Conservation (phyloP, 2,329 filamentous ascomycete genomes). For the Fusarium sp. region DNA sequence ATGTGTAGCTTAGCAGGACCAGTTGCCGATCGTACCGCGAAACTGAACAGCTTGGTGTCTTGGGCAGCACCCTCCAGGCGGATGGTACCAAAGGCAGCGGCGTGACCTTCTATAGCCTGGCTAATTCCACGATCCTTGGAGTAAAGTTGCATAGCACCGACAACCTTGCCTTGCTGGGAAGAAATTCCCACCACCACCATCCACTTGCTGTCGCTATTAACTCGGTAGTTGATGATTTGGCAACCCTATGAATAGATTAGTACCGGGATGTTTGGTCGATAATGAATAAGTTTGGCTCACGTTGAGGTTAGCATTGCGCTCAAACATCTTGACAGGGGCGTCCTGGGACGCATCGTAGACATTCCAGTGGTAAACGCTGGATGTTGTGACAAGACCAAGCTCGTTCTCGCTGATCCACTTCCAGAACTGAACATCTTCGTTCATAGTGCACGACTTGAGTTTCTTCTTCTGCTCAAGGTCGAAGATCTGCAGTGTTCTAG, state of each 20-base stretch:
- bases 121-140: slow-evolving; percentile 96
- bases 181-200: slow-evolving; percentile 98
- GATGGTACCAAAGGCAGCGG: slow-evolving; percentile 91
- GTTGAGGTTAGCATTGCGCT: slow-evolving; percentile 89
- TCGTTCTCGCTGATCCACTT: slow-evolving; percentile 96
- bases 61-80: slow-evolving; percentile 88
- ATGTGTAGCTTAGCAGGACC: slow-evolving; percentile 94
- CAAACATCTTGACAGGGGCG: slow-evolving; percentile 89
- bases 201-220: slow-evolving; percentile 96
- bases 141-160: slow-evolving; percentile 97
- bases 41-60: slow-evolving; percentile 96
- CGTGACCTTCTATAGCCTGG: slow-evolving; percentile 97
- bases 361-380: slow-evolving; percentile 96
- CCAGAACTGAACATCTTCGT: slow-evolving; percentile 98
- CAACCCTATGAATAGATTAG: slow-evolving; percentile 72
- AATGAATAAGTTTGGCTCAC: slow-evolving; percentile 65
- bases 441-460: slow-evolving; percentile 96
- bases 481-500: slow-evolving; percentile 96
- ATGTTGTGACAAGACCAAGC: slow-evolving; percentile 91
- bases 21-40: slow-evolving; percentile 89
- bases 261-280: slow-evolving; percentile 3
- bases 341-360: slow-evolving; percentile 87
- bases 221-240: slow-evolving; percentile 99
- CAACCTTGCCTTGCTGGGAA: slow-evolving; percentile 91
- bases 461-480: slow-evolving; percentile 93